Conservation (phyloP, 164 flowering plant species). For the Cinnamomum micranthum region DNA sequence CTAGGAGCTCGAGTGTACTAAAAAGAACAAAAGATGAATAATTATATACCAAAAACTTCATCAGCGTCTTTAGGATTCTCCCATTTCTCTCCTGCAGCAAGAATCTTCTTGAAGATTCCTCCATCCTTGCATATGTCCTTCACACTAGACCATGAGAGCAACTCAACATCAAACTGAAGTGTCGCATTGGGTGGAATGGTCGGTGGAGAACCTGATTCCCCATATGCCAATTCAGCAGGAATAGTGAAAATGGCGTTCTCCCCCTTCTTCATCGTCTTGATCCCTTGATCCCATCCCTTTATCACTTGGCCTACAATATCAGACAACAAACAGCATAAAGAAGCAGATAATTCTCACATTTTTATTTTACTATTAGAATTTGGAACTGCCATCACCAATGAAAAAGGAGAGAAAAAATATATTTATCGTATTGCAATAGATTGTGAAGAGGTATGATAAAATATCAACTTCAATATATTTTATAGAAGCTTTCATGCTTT, state of each 20-base stretch:
- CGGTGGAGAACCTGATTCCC: slow-evolving; percentile 83
- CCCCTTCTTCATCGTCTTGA: slow-evolving; percentile 97
- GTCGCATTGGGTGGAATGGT: slow-evolving; percentile 95
- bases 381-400: no score
- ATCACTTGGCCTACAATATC: slow-evolving; percentile 76
- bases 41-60: slow-evolving; percentile 70
- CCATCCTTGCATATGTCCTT: slow-evolving; percentile 98
- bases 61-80: slow-evolving; percentile 95
- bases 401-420: no score
- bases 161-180: slow-evolving; percentile 86
- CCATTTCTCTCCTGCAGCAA: slow-evolving; percentile 91
- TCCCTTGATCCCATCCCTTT: slow-evolving; percentile 95
- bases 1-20: no score
- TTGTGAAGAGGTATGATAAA: no score
- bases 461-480: no score
- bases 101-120: slow-evolving; percentile 81
- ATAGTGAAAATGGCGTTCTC: slow-evolving; percentile 91
- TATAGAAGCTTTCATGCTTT: no score
- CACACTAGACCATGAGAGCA: slow-evolving; percentile 89
- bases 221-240: slow-evolving; percentile 88
- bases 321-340: no score
- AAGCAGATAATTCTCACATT: no score
- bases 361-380: no score
- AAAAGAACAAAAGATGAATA: no score
- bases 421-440: no score